Evolutionary conservation across 331 rosid genomes (phyloP).

Genomic region (Pyracantha coccinea): DNA sequence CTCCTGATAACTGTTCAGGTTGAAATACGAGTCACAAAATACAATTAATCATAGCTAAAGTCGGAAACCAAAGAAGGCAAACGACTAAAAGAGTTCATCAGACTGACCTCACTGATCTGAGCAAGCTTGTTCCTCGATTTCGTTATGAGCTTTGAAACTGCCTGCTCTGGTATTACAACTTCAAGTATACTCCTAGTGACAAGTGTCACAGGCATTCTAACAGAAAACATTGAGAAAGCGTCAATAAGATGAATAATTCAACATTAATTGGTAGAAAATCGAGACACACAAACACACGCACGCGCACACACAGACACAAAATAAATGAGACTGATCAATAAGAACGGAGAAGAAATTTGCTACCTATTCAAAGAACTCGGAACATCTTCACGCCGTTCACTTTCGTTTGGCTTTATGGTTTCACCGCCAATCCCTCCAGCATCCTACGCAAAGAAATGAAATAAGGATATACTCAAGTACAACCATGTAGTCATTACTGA

Average conservation of each 20-base stretch:
- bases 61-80: not conserved
- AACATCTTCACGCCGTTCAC: conserved; percentile 64
- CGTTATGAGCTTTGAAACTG: conserved; percentile 82
- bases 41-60: not conserved
- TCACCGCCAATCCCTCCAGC: conserved; percentile 49
- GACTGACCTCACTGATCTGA: conserved; percentile 85
- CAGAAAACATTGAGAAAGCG: not conserved
- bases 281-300: not conserved
- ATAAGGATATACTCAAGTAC: not conserved
- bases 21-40: not conserved
- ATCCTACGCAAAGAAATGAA: conserved; percentile 34
- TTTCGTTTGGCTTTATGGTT: conserved; percentile 53
- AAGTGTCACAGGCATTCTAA: conserved; percentile 74
- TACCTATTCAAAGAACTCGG: conserved; percentile 72
- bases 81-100: conserved; percentile 11
- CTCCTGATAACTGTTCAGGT: conserved; percentile 79
- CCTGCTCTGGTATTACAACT: conserved; percentile 87
- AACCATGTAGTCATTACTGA: not conserved
- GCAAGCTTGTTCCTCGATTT: conserved; percentile 91
- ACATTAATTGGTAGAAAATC: conserved; percentile 1
- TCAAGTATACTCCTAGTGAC: conserved; percentile 94
- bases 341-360: not conserved
- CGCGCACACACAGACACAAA: not conserved
- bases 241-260: not conserved
- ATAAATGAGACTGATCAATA: not conserved